Evolutionary conservation across 306 rosid genomes (phyloP), one percentile per base, ranked within the genome.

Genomic region (Rosa persica): DNA sequence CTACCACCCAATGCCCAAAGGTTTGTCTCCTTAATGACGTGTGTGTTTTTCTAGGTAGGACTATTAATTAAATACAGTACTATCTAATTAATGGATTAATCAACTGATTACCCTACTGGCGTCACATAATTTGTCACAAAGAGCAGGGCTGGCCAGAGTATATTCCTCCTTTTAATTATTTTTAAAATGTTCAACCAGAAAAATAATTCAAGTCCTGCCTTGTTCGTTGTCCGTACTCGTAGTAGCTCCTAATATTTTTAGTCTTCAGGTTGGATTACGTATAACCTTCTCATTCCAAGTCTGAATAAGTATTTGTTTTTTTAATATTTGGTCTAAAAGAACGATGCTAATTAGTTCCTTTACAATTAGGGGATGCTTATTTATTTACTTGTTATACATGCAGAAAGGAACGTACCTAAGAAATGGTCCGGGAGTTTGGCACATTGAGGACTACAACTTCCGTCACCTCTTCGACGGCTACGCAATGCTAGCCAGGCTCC

Each of bases 401-500:
- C 94, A 95, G 99, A 89, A 81, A 66, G 99, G 99, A 67, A 95
- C 91, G 85, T 95, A 95, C 84, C 80, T 95, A 34, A 89, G 99
- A 73, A 95, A 95, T 70, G 99, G 99, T 22, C 99, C 99, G 0
- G 99, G 99, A 30, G 3, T 91, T 73, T 95, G 99, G 99, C 77
- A 89, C 84, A 90, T 93, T 15, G 98, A 89, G 4, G 88, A 93
- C 79, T 89, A 95, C 88, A 83, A 89, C 84, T 92, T 95, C 86
- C 86, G 98, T 52, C 99, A 95, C 78, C 94, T 95, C 36, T 95
- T 95, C 48, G 99, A 95, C 76, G 99, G 99, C 7, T 95, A 92
- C 43, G 99, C 99, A 16, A 95, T 91, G 3, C 67, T 95, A 0
- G 97, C 87, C 65, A 90, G 84, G 76, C 97, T 95, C 19, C 81